Evolutionary conservation across 768 basidiomycete genomes (phyloP), one percentile per base, ranked within the genome.

Genomic region (Suillus subluteus): DNA sequence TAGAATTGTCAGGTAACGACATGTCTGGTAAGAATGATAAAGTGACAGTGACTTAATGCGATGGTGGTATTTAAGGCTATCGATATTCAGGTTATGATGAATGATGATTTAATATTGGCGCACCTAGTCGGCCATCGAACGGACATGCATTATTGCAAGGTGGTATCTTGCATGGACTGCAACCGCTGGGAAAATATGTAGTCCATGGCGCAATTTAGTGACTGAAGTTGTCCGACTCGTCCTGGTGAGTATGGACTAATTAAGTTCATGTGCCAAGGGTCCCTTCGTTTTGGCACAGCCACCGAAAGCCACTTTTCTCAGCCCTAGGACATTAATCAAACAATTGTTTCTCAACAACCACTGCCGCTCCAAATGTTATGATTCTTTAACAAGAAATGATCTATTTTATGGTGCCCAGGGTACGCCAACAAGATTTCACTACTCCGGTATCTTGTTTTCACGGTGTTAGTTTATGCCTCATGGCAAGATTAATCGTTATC

Each of bases 1-100:
- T 80, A 9, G 84, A 37, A 21, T 37, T 58, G 6, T 58, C 35
- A 58, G 56, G 56, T 38, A 58, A n/a, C n/a, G 37, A 58, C 56
- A 58, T 58, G 7, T 35, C 18, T 56, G 26, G 26, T n/a, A 35
- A 7, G 12, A 56, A 56, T n/a, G 11, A 56, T 37, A 7, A 9
- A 38, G 35, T 7, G 55, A 56, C 35, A 37, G 35, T n/a, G 21
- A 56, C 35, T 26, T 26, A 3, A 56, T 58, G 35, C 9, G 35
- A 58, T 37, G 21, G 35, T 37, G 21, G 18, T 56, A 56, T 56
- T 56, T 56, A 5, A 56, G 35, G 35, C 11, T 5, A 56, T 2
- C 35, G 12, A 37, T 56, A 56, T n/a, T 1, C 37, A 38, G 8
- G 37, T 26, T 26, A 26, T 26, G 26, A 26, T 26, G 26, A 26